Evolutionary conservation across 2,329 filamentous ascomycete species (phyloP).

Genomic region (Colletotrichum incanum): DNA sequence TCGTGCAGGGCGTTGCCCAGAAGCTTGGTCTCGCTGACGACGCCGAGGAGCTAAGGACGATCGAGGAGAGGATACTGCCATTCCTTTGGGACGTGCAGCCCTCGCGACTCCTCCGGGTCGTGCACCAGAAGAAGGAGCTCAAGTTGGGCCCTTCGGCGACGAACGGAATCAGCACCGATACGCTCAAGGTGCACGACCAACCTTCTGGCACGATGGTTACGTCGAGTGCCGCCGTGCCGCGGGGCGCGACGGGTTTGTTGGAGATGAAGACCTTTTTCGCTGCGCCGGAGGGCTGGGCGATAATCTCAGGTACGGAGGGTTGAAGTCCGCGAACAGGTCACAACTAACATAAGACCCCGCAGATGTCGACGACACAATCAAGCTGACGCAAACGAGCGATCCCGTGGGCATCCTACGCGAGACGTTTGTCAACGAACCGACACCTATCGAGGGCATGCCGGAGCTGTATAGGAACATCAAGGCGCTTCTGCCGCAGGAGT

Average conservation of each 20-base stretch:
- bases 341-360: conserved; percentile 32
- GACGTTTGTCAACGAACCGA: conserved; percentile 85
- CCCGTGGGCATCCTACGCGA: conserved; percentile 85
- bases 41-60: conserved; percentile 70
- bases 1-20: conserved; percentile 80
- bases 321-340: neutral
- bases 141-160: conserved; percentile 79
- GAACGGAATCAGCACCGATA: conserved; percentile 80
- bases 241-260: conserved; percentile 68
- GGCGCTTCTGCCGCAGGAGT: conserved; percentile 65
- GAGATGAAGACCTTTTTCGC: conserved; percentile 82
- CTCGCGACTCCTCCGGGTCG: conserved; percentile 76
- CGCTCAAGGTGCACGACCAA: conserved; percentile 66
- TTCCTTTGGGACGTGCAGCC: conserved; percentile 85
- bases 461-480: conserved; percentile 82
- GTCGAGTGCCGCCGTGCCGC: conserved; percentile 65
- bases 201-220: conserved; percentile 63
- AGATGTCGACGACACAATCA: conserved; percentile 98
- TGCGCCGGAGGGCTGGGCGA: conserved; percentile 83
- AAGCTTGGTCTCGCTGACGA: conserved; percentile 77
- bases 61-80: conserved; percentile 79
- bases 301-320: conserved; percentile 77
- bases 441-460: conserved; percentile 85
- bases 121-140: conserved; percentile 66
- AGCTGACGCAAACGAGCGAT: conserved; percentile 86